Base-by-base conservation (phyloP, 179 eudicot genomes). In the Amaranthus tricolor region DNA sequence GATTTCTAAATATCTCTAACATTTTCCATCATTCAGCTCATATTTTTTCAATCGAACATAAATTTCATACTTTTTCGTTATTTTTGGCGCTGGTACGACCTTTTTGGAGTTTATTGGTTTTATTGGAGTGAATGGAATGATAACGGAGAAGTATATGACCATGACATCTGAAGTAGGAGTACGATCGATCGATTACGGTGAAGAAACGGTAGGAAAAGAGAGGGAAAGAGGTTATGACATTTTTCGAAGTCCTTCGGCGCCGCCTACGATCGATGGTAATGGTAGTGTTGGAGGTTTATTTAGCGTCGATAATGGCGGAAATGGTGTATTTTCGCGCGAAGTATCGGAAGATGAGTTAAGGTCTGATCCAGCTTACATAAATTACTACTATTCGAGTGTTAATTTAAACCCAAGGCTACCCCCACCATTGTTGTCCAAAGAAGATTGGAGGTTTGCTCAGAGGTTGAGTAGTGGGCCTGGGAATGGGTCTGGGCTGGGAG, bases 351-450 rank as follows among this genome's bases (percentile, higher is more conserved):
- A 96, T 51, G 98, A 91, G 81, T 85, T 93, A 53, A 85, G 98
- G 90, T 84, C 92, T 80, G 97, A 96, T 85, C 99, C 98, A 75
- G 89, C 92, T 48, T 96, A 96, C 66, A 73, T 86, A 24, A 81
- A 94, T 55, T 93, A 91, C 72, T 96, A 96, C 62, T 96, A 93
- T 80, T 88, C 98, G 9, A 91, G 89, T 78, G 89, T 81, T 20
- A 96, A 96, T 78, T 76, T 93, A 64, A 96, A 96, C 87, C 99
- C 99, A 77, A 89, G 99, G 86, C 77, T 93, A 71, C 99, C 99
- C 15, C 99, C 97, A 6, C 99, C 99, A 44, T 74, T 91, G 85
- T 44, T 88, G 78, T 96, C 99, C 7, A 96, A 91, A 74, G 99
- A 96, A 84, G 98, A 96, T 76, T 93, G 97, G 98, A 80, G 97